Percentiles rank a stretch among this genome's conserved stretches.
Evolutionary conservation across 306 rosid species (phyloP).

Genomic region (Trifolium dubium): DNA sequence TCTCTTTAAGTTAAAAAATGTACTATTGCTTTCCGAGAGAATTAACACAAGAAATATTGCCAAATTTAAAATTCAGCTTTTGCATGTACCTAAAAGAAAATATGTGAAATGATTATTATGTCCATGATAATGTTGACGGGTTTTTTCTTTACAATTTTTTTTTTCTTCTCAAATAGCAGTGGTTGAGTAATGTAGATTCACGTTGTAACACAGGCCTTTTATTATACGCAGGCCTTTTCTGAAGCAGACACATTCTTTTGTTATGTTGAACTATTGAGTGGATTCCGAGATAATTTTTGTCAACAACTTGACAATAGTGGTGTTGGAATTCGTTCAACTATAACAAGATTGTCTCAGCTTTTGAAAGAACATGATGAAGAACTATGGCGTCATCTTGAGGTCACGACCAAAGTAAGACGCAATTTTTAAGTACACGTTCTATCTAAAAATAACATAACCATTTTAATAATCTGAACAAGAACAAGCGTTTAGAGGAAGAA

Average conservation of each 20-base stretch:
- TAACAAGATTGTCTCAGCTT: conserved; percentile 84
- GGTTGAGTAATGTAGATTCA: conserved; percentile 13
- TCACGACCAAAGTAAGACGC: conserved; percentile 79
- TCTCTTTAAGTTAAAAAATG: conserved; percentile 7
- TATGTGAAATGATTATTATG: conserved; percentile 5
- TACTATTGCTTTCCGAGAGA: conserved; percentile 9
- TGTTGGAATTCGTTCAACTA: conserved; percentile 94
- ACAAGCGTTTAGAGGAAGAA: background rate
- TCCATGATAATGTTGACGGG: conserved; percentile 16
- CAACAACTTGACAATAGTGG: conserved; percentile 96
- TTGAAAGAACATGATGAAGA: conserved; percentile 94
- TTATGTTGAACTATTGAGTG: conserved; percentile 93
- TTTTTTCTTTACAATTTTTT: conserved; percentile 19
- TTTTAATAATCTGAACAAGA: conserved; percentile 28
- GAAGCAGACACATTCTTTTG: conserved; percentile 99
- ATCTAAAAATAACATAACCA: conserved; percentile 12
- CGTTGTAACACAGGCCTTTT: conserved; percentile 37
- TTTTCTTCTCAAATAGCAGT: conserved; percentile 19
- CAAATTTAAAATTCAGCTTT: conserved; percentile 12
- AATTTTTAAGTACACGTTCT: conserved; percentile 20
- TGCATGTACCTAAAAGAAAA: conserved; percentile 4
- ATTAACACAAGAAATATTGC: conserved; percentile 4
- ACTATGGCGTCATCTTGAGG: conserved; percentile 98
- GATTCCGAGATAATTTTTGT: conserved; percentile 89
- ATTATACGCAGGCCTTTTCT: conserved; percentile 69